Percentiles rank a stretch among this genome's conserved stretches.
These are phyloP conservation scores for Pseudogymnoascus sp. DNA, from an alignment of 2,329 filamentous ascomycete species.

Conservation along the genomic window DNA sequence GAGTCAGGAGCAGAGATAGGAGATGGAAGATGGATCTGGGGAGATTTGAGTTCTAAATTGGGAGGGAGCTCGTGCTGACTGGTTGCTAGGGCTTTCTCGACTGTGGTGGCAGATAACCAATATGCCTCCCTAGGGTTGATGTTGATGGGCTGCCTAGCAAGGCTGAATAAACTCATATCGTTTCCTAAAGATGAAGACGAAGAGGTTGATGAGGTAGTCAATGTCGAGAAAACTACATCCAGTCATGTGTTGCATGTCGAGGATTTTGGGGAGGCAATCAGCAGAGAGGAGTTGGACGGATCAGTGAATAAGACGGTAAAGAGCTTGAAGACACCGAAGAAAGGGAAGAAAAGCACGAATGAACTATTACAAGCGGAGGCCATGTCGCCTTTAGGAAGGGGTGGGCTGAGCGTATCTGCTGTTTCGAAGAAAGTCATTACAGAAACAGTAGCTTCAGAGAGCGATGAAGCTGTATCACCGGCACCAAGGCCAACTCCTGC, in stretches of 20 bases:
- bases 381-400: neutral
- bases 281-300: constrained; percentile 19
- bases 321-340: neutral
- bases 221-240: neutral
- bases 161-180: constrained; percentile 41
- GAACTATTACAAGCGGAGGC: neutral
- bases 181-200: constrained; percentile 19
- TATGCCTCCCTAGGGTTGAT: constrained; percentile 65
- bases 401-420: neutral
- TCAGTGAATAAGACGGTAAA: constrained; percentile 2
- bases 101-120: constrained; percentile 63
- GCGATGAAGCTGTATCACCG: neutral
- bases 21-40: neutral
- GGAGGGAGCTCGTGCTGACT: neutral
- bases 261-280: constrained; percentile 29
- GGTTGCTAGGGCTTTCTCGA: constrained; percentile 52
- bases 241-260: constrained; percentile 14
- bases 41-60: neutral
- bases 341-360: neutral
- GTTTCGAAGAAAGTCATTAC: neutral
- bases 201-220: neutral
- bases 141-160: constrained; percentile 57
- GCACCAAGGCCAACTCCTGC: neutral
- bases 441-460: neutral
- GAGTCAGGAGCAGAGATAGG: neutral